Percentiles rank a stretch among this genome's conserved stretches.
phyloP scores from a whole-genome alignment of 1,284 basidiomycete species.

The Ceratobasidium papillatum region DNA sequence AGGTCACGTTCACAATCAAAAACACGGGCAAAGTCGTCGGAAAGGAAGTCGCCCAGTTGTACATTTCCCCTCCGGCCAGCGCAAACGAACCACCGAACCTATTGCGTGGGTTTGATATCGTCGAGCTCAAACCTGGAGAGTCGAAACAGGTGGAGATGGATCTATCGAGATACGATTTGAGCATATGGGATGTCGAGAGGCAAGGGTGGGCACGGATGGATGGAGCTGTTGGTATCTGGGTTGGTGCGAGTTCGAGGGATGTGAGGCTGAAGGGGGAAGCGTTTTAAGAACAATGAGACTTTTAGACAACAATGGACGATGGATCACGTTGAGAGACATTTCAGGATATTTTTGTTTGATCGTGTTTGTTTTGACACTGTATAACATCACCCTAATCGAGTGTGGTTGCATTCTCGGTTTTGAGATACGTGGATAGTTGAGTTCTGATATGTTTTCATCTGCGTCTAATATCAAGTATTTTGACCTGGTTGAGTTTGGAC shows the following conservation, averaged over 20 bases:
- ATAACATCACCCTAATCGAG: too few species aligned
- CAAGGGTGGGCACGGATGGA: conserved; percentile 44
- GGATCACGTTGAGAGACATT: too few species aligned
- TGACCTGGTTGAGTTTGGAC: too few species aligned
- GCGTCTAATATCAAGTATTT: too few species aligned
- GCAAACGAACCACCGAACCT: conserved; percentile 41
- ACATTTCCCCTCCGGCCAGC: conserved; percentile 40
- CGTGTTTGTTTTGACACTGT: too few species aligned
- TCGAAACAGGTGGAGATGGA: conserved; percentile 52
- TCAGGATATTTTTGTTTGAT: too few species aligned
- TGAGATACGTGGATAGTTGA: too few species aligned
- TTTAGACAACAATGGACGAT: too few species aligned
- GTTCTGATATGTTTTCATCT: too few species aligned
- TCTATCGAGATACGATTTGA: conserved; percentile 48
- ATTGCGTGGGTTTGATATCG: conserved; percentile 57
- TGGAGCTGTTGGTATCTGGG: conserved; percentile 39
- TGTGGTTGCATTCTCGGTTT: too few species aligned
- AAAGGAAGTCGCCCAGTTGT: conserved; percentile 44
- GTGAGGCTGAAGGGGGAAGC: conserved; percentile 41
- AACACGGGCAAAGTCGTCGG: conserved; percentile 42
- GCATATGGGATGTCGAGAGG: conserved; percentile 44
- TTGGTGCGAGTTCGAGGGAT: conserved; percentile 44
- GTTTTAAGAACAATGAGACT: too few species aligned
- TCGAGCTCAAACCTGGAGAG: conserved; percentile 56
- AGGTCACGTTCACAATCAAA: conserved; percentile 46